phyloP scores from a whole-genome alignment of 179 eudicot genomes.

The Spergularia azorica region DNA sequence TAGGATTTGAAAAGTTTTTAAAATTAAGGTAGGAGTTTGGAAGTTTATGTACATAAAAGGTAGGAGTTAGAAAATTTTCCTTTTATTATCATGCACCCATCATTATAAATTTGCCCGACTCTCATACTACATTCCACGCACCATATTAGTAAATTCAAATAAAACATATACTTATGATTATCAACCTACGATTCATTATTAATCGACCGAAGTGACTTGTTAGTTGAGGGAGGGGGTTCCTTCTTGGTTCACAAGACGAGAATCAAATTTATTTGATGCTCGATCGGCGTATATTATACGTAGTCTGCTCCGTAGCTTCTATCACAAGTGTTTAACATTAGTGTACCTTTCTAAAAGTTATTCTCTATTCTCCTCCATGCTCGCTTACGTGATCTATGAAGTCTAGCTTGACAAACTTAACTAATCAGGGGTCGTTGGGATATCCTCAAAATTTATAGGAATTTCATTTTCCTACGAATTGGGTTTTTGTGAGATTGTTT shows the following conservation, averaged over 20 bases:
- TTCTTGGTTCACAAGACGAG: conserved; percentile 14
- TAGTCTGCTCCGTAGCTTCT: conserved; percentile 10
- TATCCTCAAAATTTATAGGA: too few relatives aligned
- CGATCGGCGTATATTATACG: conserved; percentile 6
- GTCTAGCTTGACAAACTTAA: too few relatives aligned
- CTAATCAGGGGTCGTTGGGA: too few relatives aligned
- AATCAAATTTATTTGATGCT: conserved; percentile 15
- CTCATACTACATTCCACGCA: not conserved
- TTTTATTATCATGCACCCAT: not conserved
- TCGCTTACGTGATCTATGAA: not conserved
- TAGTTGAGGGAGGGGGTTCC: not conserved
- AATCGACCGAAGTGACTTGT: conserved; percentile 9
- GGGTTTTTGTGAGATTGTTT: too few relatives aligned
- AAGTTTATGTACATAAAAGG: too few relatives aligned
- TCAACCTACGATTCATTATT: not conserved
- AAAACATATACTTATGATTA: not conserved
- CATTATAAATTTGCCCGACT: not conserved
- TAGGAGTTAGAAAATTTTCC: too few relatives aligned
- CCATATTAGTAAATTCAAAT: not conserved
- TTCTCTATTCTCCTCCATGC: not conserved
- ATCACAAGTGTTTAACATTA: conserved; percentile 5
- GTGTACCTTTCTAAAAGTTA: conserved; percentile 9
- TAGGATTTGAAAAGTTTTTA: too few relatives aligned
- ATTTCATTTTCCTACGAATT: too few relatives aligned
- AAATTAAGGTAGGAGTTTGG: too few relatives aligned